Percentiles rank a stretch among this genome's conserved stretches.
Conservation (phyloP, 306 rosid genomes). For the Hippophae rhamnoides region DNA sequence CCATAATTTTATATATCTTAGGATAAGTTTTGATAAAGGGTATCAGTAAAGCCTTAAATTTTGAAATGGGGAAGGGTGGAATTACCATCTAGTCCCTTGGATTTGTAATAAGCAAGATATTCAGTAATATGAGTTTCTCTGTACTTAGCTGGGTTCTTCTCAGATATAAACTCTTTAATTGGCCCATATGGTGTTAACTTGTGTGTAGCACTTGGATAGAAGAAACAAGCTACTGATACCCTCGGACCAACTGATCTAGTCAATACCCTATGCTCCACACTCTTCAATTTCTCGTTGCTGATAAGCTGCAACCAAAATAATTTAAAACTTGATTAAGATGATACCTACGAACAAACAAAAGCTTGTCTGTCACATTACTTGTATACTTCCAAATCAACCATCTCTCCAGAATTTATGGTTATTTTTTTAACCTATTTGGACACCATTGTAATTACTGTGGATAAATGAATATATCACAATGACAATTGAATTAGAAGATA, state of each 20-base stretch:
- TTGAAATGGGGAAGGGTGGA: conserved; percentile 50
- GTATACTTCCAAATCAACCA: too few species aligned
- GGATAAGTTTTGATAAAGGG: neutral
- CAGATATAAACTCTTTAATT: conserved; percentile 38
- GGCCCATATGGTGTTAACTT: conserved; percentile 44
- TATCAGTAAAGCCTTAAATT: neutral
- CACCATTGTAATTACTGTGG: too few species aligned
- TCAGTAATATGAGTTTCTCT: conserved; percentile 42
- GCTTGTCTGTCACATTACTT: too few species aligned
- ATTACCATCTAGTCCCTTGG: conserved; percentile 63
- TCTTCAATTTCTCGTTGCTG: conserved; percentile 64
- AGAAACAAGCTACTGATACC: conserved; percentile 57
- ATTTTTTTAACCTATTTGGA: too few species aligned
- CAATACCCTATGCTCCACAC: conserved; percentile 66
- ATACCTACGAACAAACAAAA: neutral
- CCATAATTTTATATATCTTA: too few species aligned
- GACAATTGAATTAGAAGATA: too few species aligned
- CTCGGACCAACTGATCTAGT: conserved; percentile 49
- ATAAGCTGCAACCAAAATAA: conserved; percentile 38
- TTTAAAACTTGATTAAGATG: neutral
- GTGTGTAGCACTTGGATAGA: conserved; percentile 45
- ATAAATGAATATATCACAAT: too few species aligned
- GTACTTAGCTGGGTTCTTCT: conserved; percentile 41
- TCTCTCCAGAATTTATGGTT: too few species aligned
- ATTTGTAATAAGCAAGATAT: conserved; percentile 41